A percentile compares a stretch with the other conserved stretches of the same genome.
These are phyloP conservation scores for Starmera caribaea DNA, from an alignment of 805 yeast genomes.

Conservation along the genomic window DNA sequence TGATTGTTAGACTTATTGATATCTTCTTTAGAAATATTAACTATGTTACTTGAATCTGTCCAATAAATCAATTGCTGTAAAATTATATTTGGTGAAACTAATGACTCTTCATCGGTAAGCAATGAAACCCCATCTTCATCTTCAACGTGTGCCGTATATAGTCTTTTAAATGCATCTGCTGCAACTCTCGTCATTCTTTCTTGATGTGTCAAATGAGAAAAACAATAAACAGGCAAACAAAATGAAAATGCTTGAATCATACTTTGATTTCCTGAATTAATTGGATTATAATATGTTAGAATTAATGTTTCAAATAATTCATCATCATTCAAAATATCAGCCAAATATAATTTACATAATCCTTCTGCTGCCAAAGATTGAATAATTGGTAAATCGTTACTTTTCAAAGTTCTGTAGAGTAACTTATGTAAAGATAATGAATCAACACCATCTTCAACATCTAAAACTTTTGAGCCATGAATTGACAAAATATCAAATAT, in stretches of 20 bases:
- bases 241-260: slow-evolving; percentile 75
- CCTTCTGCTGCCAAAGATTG: slow-evolving; percentile 85
- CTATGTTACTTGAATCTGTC: slow-evolving; percentile 73
- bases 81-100: slow-evolving; percentile 36
- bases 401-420: slow-evolving; percentile 56
- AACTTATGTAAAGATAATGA: slow-evolving; percentile 57
- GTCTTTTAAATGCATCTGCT: slow-evolving; percentile 54
- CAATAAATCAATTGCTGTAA: slow-evolving; percentile 70
- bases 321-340: slow-evolving; percentile 64
- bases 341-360: slow-evolving; percentile 68
- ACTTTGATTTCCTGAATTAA: slow-evolving; percentile 49
- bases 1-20: slow-evolving; percentile 40
- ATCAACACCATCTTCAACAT: slow-evolving; percentile 51
- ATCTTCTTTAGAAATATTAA: slow-evolving; percentile 34
- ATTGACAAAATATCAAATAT: slow-evolving; percentile 72
- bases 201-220: slow-evolving; percentile 67
- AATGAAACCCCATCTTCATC: slow-evolving; percentile 20
- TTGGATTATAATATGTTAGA: slow-evolving; percentile 67
- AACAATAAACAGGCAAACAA: slow-evolving; percentile 82
- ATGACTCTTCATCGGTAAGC: slow-evolving; percentile 13
- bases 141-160: slow-evolving; percentile 36
- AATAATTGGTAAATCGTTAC: slow-evolving; percentile 46
- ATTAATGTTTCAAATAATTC: slow-evolving; percentile 65
- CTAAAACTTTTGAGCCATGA: slow-evolving; percentile 64
- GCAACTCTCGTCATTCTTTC: slow-evolving; percentile 51